Base-by-base conservation (phyloP, 2,329 filamentous ascomycete genomes). In the Curvularia sp. region DNA sequence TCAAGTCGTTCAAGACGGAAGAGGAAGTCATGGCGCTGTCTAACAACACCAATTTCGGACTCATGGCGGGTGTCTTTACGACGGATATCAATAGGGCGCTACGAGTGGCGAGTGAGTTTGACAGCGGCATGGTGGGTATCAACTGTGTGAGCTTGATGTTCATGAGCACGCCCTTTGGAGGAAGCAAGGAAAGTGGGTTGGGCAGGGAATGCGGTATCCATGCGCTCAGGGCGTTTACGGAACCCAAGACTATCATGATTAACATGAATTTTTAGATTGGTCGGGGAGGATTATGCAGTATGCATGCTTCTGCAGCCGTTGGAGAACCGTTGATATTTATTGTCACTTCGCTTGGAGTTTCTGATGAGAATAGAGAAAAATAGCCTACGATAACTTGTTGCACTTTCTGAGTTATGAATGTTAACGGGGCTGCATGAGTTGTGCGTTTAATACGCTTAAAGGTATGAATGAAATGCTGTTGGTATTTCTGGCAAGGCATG, bases 201-300 rank as follows among this genome's bases (percentile, higher is more conserved):
- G 83, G 83, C 2, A 71, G 82, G 3, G 83, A 85, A 70, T 79
- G 79, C 50, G 82, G 79, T 19, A 78, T 82, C 27, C 72, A 83
- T 63, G 80, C 78, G 7, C 70, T 84, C 59, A 75, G 80, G 25
- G 77, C 77, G 32, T 84, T 78, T 53, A 84, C 81, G 0, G 81
- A 84, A 66, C 74, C 79, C 15, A 84, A 84, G 77, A 82, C 81
- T 0, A 78, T 83, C 13, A 79, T 83, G 75, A 73, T 83, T 3
- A 77, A 83, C 48, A 61, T 76, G 67, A 75, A 61, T 28, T 74
- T 74, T 42, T 74, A 72, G 46, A 10, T 36, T 30, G 19, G 10
- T 49, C 3, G 3, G 19, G 2, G 7, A 2, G 18, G 18, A n/a
- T n/a, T n/a, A n/a, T n/a, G n/a, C n/a, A n/a, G n/a, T n/a, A n/a